These are phyloP conservation scores for Iodosphaeria phyllophila DNA, from an alignment of 2,329 filamentous ascomycete species.

Conservation along the genomic window DNA sequence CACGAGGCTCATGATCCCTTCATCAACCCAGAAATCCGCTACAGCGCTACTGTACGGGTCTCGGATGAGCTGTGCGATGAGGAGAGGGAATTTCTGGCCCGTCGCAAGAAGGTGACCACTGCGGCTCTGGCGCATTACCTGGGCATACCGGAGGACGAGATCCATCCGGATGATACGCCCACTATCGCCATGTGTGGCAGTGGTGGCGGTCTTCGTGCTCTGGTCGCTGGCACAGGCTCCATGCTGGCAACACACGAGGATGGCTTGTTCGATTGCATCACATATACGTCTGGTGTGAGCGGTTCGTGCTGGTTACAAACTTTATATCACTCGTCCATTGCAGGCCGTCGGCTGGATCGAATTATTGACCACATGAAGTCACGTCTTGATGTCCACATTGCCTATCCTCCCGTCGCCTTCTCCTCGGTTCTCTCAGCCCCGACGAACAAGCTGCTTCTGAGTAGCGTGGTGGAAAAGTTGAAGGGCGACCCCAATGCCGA, in stretches of 20 bases:
- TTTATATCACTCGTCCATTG: conserved; percentile 68
- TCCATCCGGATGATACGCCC: conserved; percentile 88
- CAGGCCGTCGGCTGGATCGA: conserved; percentile 43
- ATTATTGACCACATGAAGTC: conserved; percentile 76
- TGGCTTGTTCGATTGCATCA: conserved; percentile 82
- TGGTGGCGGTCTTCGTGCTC: conserved; percentile 72
- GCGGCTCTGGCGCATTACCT: conserved; percentile 71
- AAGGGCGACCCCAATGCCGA: conserved; percentile 63
- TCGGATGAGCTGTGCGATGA: conserved; percentile 67
- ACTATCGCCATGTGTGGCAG: conserved; percentile 89
- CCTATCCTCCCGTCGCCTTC: conserved; percentile 74
- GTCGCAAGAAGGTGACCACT: conserved; percentile 48
- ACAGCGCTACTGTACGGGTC: conserved; percentile 65
- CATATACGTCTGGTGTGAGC: conserved; percentile 89
- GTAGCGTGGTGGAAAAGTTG: conserved; percentile 78
- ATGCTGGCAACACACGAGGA: conserved; percentile 69
- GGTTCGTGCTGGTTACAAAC: conserved; percentile 92
- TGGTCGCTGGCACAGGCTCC: conserved; percentile 81
- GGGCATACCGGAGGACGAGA: conserved; percentile 53
- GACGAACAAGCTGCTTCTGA: conserved; percentile 80
- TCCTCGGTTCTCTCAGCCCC: conserved; percentile 69
- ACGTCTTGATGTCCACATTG: conserved; percentile 73
- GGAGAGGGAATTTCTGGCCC: conserved; percentile 55
- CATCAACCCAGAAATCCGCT: conserved; percentile 72
- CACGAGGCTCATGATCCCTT: conserved; percentile 68